phyloP scores from a whole-genome alignment of 2,329 filamentous ascomycete species.

The Talaromyces piceae region DNA sequence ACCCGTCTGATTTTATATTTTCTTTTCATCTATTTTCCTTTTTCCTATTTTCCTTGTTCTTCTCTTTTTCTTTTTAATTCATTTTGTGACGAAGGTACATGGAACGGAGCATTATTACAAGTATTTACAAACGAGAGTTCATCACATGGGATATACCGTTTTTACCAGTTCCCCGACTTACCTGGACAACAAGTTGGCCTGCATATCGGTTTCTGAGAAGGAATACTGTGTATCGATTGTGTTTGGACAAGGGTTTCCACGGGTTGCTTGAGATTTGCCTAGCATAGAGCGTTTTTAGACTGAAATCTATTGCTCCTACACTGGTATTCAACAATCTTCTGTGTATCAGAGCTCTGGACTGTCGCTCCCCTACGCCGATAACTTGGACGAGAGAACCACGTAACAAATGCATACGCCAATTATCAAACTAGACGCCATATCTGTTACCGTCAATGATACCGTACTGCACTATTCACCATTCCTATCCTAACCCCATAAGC shows the following conservation, averaged over 20 bases:
- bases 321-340: background rate
- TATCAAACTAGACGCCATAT: too few species aligned
- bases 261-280: background rate
- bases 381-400: too few species aligned
- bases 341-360: too few species aligned
- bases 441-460: too few species aligned
- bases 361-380: too few species aligned
- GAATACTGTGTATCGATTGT: background rate
- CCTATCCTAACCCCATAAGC: too few species aligned
- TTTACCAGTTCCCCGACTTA: background rate
- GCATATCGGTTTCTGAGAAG: background rate
- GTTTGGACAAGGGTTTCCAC: background rate
- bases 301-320: background rate
- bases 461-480: too few species aligned
- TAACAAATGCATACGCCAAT: too few species aligned
- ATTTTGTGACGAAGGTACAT: conserved; percentile 7
- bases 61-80: conserved; percentile 1
- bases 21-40: conserved; percentile 6
- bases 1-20: conserved; percentile 3
- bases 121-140: conserved; percentile 7
- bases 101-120: conserved; percentile 7
- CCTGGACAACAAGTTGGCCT: too few species aligned
- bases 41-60: conserved; percentile 7
- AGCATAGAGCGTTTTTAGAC: conserved; percentile 1
- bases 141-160: conserved; percentile 7